Percentiles rank a stretch among this genome's conserved stretches.
Evolutionary conservation across 306 rosid genomes (phyloP).

Genomic region (Quercus robur): DNA sequence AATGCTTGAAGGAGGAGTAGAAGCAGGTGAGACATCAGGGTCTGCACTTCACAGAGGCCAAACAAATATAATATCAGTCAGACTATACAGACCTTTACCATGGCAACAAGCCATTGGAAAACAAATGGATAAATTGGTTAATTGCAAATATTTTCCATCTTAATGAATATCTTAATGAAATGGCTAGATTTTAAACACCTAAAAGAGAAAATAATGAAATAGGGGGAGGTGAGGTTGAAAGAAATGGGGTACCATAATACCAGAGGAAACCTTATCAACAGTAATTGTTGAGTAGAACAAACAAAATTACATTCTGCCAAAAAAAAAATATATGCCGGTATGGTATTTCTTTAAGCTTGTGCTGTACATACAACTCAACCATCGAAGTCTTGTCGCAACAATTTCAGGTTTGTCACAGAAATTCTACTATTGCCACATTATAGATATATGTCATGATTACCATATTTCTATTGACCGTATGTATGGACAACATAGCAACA

Average conservation of each 20-base stretch:
- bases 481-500: not conserved
- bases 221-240: not conserved
- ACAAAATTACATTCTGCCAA: not conserved
- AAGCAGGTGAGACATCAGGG: slow-evolving; percentile 52
- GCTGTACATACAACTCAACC: not conserved
- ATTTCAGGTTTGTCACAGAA: not conserved
- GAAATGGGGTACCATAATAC: not conserved
- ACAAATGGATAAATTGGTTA: not conserved
- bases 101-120: not conserved
- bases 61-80: slow-evolving; percentile 1
- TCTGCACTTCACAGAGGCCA: slow-evolving; percentile 41
- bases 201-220: not conserved
- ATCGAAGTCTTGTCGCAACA: not conserved
- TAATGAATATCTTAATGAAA: not conserved
- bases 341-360: not conserved
- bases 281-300: not conserved
- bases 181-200: not conserved
- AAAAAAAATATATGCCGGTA: not conserved
- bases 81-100: not conserved
- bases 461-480: not conserved
- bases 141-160: not conserved
- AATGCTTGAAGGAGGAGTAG: slow-evolving; percentile 47
- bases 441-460: not conserved
- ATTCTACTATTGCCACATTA: not conserved
- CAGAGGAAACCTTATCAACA: not conserved